Conservation (phyloP, 129 eudicot genomes). For the Solidago caesia region DNA sequence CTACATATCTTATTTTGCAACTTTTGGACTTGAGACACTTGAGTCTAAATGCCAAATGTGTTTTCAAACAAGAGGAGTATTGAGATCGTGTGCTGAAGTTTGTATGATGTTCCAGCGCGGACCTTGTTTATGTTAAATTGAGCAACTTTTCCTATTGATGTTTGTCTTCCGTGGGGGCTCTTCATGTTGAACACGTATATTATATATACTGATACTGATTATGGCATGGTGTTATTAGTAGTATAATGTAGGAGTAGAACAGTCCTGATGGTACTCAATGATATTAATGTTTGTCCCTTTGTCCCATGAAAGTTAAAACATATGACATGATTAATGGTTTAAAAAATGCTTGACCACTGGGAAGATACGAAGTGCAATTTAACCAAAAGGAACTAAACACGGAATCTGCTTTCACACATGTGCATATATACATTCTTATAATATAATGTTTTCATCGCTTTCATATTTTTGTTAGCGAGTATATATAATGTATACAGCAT, state of each 20-base stretch:
- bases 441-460: neutral
- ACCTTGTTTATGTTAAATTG: neutral
- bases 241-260: too few species aligned
- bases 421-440: neutral
- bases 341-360: neutral
- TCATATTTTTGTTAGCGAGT: neutral
- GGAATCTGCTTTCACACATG: neutral
- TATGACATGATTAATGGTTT: neutral
- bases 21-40: too few species aligned
- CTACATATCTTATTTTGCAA: too few species aligned
- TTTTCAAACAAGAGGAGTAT: too few species aligned
- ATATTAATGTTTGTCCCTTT: neutral
- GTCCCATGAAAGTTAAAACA: neutral
- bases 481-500: too few species aligned
- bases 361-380: neutral
- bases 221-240: too few species aligned
- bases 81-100: too few species aligned
- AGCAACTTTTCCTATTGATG: neutral
- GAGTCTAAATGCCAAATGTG: too few species aligned
- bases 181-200: neutral
- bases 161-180: neutral
- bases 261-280: too few species aligned
- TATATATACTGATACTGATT: neutral
- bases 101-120: neutral
- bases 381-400: neutral